Conservation (phyloP, 257 asterid genomes). For the Solanum chiquidenum region DNA sequence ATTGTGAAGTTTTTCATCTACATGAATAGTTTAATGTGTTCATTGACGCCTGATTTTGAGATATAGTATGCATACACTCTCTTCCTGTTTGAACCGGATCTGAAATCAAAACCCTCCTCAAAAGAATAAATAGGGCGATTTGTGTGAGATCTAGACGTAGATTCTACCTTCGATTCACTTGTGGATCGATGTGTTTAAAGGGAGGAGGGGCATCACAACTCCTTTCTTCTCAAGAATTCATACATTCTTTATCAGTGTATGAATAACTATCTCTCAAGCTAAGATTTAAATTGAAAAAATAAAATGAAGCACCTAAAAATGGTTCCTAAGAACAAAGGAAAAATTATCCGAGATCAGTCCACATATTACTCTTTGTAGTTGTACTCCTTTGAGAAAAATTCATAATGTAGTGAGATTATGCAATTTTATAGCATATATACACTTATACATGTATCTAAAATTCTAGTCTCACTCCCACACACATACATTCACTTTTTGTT, state of each 20-base stretch:
- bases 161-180: background rate
- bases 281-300: too few relatives aligned
- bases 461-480: background rate
- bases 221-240: background rate
- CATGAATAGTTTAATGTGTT: background rate
- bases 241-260: too few relatives aligned
- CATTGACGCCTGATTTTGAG: background rate
- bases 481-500: too few relatives aligned
- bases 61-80: background rate
- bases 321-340: too few relatives aligned
- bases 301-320: background rate
- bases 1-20: background rate
- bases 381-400: too few relatives aligned
- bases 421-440: background rate
- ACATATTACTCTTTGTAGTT: background rate
- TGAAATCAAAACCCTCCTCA: too few relatives aligned
- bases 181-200: background rate
- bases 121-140: background rate
- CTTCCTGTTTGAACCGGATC: background rate
- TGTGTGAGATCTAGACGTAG: too few relatives aligned
- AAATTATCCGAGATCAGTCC: too few relatives aligned
- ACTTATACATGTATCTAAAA: background rate
- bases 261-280: background rate
- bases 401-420: too few relatives aligned
- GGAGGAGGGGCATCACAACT: background rate